phyloP scores from a whole-genome alignment of 345 rosid species.

The Pseudoturritis turrita region DNA sequence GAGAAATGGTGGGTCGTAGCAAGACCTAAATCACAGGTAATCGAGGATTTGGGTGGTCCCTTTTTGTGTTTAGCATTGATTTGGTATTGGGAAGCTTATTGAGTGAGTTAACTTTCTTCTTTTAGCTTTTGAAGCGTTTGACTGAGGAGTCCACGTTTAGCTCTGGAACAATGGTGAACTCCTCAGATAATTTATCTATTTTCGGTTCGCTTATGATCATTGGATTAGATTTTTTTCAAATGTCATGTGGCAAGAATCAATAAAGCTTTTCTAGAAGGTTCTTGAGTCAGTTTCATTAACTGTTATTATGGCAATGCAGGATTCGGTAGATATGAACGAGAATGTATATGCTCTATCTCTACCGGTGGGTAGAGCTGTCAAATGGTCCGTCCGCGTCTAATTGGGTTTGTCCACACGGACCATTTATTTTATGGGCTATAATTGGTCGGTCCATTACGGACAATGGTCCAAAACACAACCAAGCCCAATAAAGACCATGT shows the following conservation, averaged over 20 bases:
- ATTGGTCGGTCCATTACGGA: too few relatives aligned
- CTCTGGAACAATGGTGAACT: neutral
- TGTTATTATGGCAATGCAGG: slow-evolving; percentile 29
- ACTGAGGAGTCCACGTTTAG: neutral
- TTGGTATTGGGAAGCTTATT: too few relatives aligned
- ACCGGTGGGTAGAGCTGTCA: too few relatives aligned
- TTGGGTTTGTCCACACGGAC: too few relatives aligned
- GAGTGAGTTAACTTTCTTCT: too few relatives aligned
- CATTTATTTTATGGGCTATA: too few relatives aligned
- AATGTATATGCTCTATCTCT: slow-evolving; percentile 17
- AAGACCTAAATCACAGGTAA: slow-evolving; percentile 21
- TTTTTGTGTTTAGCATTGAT: too few relatives aligned
- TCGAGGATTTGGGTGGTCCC: neutral
- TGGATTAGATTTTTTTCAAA: neutral
- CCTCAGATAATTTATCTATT: too few relatives aligned
- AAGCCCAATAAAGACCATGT: too few relatives aligned
- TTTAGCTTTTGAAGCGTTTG: neutral
- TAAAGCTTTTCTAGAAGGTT: neutral
- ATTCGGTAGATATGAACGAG: slow-evolving; percentile 48
- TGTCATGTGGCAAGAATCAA: neutral
- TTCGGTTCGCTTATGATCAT: neutral
- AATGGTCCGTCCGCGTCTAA: too few relatives aligned
- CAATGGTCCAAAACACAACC: too few relatives aligned
- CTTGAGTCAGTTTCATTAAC: neutral
- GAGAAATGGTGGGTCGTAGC: slow-evolving; percentile 39